Evolutionary conservation across 108 stramenopile genomes (phyloP), one percentile per base, ranked within the genome.

Genomic region (Aurantiochytrium sp.): DNA sequence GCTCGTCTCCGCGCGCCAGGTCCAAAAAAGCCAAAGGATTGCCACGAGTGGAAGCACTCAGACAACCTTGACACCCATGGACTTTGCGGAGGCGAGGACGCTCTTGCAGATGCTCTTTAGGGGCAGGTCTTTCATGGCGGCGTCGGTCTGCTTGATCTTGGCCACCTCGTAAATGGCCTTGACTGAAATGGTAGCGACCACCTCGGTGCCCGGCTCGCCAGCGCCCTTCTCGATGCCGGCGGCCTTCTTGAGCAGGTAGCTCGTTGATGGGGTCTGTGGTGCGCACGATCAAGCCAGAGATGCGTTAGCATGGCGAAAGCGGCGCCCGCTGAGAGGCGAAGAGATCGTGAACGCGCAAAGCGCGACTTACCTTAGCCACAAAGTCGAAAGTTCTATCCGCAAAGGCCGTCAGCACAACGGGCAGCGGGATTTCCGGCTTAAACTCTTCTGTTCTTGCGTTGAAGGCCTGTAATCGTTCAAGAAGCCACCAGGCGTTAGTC

Each of bases 161-260:
- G 97, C 97, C 90, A 97, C 96, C 87, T 97, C 95, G 88, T 97
- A 96, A 22, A 97, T 93, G 4, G 93, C 94, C 92, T 97, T 96
- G 3, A 95, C 95, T 10, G 94, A 94, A 55, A 97, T 94, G 73
- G 89, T 95, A 32, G 94, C 96, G 52, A 88, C 90, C 30, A 91
- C 88, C n/a, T 55, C 90, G 3, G 94, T 94, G 55, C 85, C 88
- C 3, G 86, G 54, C 59, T 37, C 55, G 22, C 4, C 30, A 30
- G 87, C 50, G 50, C 90, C 90, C 88, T 96, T 96, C 34, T 91
- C 91, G 73, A 97, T 89, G 1, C 95, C 95, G 10, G 94, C 92
- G 6, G 94, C 94, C 54, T 91, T 92, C 87, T 94, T 91, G 55
- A 98, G 91, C 32, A 97, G 87, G 92, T 94, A 96, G 8, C 90